Base-by-base conservation (phyloP, 306 rosid species). In the Malus domestica region DNA sequence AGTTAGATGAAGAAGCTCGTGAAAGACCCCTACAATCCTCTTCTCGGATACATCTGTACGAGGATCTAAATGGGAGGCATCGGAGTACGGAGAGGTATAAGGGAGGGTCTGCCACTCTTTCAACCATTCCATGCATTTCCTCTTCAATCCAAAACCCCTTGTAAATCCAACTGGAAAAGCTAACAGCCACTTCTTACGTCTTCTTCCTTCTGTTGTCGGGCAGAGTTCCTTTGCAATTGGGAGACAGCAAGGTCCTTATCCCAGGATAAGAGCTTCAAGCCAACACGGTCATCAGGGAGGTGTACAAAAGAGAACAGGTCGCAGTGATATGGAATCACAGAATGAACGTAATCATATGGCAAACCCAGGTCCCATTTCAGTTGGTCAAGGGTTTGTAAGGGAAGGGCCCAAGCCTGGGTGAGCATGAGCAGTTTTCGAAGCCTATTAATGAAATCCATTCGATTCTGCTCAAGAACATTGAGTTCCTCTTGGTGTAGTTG, bases 31-130 rank as follows among this genome's bases (percentile, higher is more conserved):
- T n/a, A 92, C 97, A 64, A 84, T 75, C 82, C 97, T 90, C 82
- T 94, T 94, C 92, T 94, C 98, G 2, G 93, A 90, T 60, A 66
- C 87, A 86, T 94, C 96, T 2, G 97, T 94, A 44, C 98, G 90
- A 45, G 91, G 83, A 86, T 94, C 97, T 88, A 94, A 80, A 81
- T 88, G 88, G 66, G 93, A 89, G 49, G 91, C 81, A 76, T 83
- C 81, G 6, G 63, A 30, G 71, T 91, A 88, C 6, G 98, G 97
- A 44, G 95, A 88, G 68, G 93, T 87, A 51, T 90, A 94, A n/a
- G 96, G 98, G 49, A 94, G 96, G 78, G 58, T 89, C 74, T 94
- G 96, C 97, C 97, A 92, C 77, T 94, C 98, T 76, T 70, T 89
- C 82, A 94, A 82, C 95, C 97, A 92, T 62, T 89, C 95, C 89